Percentiles rank a stretch among this genome's conserved stretches.
Conservation (phyloP, 2,329 filamentous ascomycete genomes). For the Penicillium expansum region DNA sequence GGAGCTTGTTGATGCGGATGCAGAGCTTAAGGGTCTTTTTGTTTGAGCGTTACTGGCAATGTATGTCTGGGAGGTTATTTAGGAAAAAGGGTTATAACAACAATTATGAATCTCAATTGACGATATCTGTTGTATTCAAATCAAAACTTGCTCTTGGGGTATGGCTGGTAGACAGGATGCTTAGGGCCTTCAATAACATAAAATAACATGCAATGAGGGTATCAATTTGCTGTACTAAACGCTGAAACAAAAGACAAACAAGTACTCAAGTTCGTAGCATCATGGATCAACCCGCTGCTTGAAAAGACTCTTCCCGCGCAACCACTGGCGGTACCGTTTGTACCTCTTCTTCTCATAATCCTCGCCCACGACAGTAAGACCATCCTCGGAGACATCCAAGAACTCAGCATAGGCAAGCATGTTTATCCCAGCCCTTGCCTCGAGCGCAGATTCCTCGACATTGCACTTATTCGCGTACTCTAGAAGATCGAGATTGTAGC, state of each 20-base stretch:
- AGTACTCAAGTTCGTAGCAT: slow-evolving; percentile 2
- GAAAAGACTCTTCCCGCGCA: slow-evolving; percentile 90
- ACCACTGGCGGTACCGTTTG: slow-evolving; percentile 93
- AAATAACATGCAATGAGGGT: slow-evolving; percentile 13
- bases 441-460: slow-evolving; percentile 54
- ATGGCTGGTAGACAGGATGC: not conserved
- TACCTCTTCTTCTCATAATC: slow-evolving; percentile 91
- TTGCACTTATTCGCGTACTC: slow-evolving; percentile 73
- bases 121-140: not conserved
- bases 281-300: slow-evolving; percentile 68
- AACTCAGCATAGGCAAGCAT: slow-evolving; percentile 73
- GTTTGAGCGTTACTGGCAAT: slow-evolving; percentile 9
- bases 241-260: not conserved
- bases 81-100: not conserved
- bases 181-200: not conserved
- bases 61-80: not conserved
- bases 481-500: slow-evolving; percentile 64
- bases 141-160: not conserved
- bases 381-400: slow-evolving; percentile 73
- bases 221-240: slow-evolving; percentile 16
- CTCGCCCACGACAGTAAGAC: slow-evolving; percentile 81
- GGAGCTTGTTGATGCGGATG: slow-evolving; percentile 38
- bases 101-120: not conserved
- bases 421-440: slow-evolving; percentile 58
- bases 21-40: slow-evolving; percentile 31